These are phyloP conservation scores for Naumovozyma castellii DNA, from an alignment of 805 yeast genomes.

Conservation along the genomic window DNA sequence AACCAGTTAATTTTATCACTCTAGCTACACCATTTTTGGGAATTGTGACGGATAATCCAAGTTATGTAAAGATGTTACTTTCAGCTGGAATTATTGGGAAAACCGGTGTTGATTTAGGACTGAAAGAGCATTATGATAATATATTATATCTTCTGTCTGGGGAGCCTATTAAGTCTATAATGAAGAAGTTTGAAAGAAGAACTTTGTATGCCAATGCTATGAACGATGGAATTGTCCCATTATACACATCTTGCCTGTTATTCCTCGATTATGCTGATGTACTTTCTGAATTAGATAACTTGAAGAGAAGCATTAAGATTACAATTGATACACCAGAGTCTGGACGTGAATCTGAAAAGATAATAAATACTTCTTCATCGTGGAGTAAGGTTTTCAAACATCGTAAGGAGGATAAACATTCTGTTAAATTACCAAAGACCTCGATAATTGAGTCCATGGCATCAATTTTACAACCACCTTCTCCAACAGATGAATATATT, in stretches of 20 bases:
- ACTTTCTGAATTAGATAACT: slow-evolving; percentile 21
- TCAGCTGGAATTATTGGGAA: slow-evolving; percentile 68
- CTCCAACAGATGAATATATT: slow-evolving; percentile 47
- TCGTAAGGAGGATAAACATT: not conserved
- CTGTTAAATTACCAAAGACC: slow-evolving; percentile 32
- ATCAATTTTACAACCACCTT: slow-evolving; percentile 50
- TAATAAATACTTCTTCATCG: too few species aligned
- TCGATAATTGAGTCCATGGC: slow-evolving; percentile 59
- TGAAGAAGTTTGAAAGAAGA: slow-evolving; percentile 49
- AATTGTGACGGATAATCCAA: slow-evolving; percentile 65
- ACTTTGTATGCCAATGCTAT: slow-evolving; percentile 66
- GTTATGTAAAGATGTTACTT: slow-evolving; percentile 57
- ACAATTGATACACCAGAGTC: too few species aligned
- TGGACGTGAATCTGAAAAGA: too few species aligned
- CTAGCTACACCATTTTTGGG: slow-evolving; percentile 72
- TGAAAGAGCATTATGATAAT: slow-evolving; percentile 35
- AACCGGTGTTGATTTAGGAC: slow-evolving; percentile 69
- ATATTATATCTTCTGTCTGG: slow-evolving; percentile 48
- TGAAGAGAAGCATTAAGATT: slow-evolving; percentile 6
- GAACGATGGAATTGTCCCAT: slow-evolving; percentile 76
- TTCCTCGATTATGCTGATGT: slow-evolving; percentile 57
- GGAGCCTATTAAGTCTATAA: slow-evolving; percentile 45
- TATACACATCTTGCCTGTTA: slow-evolving; percentile 60
- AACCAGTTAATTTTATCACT: slow-evolving; percentile 60
- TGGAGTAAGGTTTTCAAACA: too few species aligned